Evolutionary conservation across 768 basidiomycete genomes (phyloP).

Genomic region (Coprinopsis cinerea): DNA sequence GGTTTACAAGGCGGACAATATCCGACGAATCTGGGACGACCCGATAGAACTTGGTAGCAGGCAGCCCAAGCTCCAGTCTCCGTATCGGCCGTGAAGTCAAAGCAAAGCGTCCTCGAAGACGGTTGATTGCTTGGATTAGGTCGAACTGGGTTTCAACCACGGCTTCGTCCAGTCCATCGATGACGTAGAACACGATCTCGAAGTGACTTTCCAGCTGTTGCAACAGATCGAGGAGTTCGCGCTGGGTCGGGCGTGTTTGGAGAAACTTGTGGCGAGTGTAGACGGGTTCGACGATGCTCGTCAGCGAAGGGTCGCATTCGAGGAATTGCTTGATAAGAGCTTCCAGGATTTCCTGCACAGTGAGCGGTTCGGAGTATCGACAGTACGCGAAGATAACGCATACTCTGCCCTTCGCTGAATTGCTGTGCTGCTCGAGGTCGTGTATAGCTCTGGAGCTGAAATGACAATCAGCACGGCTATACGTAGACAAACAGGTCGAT

Average conservation of each 20-base stretch:
- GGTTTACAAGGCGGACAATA: neutral
- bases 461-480: neutral
- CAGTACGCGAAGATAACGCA: neutral
- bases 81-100: neutral
- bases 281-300: neutral
- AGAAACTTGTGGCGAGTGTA: neutral
- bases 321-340: neutral
- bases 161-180: slow-evolving; percentile 2
- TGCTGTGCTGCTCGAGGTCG: neutral
- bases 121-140: neutral
- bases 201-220: neutral
- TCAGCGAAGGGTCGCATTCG: neutral
- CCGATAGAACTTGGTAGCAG: neutral
- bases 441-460: neutral
- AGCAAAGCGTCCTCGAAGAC: neutral
- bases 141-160: neutral
- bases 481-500: neutral
- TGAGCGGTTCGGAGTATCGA: neutral
- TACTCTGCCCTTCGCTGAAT: neutral
- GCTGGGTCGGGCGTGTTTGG: neutral
- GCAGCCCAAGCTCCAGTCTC: neutral
- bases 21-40: neutral
- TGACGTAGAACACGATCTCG: neutral
- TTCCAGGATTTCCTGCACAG: neutral
- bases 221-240: neutral